Evolutionary conservation across 2,329 filamentous ascomycete species (phyloP).

Genomic region (Macrophomina pseudophaseolina): DNA sequence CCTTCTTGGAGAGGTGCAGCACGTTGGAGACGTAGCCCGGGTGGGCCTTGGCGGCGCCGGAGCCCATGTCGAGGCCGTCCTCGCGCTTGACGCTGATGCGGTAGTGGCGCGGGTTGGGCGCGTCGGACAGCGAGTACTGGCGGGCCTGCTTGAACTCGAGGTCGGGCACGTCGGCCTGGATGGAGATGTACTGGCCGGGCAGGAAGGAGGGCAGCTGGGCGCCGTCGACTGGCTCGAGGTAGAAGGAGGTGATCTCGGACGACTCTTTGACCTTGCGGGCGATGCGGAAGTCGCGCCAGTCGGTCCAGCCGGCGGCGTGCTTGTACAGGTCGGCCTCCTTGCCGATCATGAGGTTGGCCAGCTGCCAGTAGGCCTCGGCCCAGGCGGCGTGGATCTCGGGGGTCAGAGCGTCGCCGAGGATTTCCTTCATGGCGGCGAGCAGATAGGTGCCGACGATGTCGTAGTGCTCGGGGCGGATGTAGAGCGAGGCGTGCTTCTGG

Average conservation of each 20-base stretch:
- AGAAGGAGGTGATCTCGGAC: slow-evolving; percentile 72
- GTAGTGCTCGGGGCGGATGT: slow-evolving; percentile 72
- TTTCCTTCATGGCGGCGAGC: slow-evolving; percentile 68
- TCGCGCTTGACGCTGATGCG: slow-evolving; percentile 72
- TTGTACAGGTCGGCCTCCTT: slow-evolving; percentile 69
- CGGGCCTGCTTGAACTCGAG: slow-evolving; percentile 65
- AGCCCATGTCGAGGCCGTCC: slow-evolving; percentile 41
- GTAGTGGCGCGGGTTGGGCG: slow-evolving; percentile 65
- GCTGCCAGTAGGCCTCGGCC: slow-evolving; percentile 73
- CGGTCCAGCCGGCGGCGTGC: slow-evolving; percentile 65
- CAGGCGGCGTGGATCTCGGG: slow-evolving; percentile 69
- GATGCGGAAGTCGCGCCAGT: slow-evolving; percentile 72
- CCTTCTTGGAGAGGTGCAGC: slow-evolving; percentile 65
- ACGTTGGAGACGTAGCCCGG: slow-evolving; percentile 73
- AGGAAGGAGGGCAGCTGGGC: slow-evolving; percentile 66
- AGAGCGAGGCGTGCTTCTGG: slow-evolving; percentile 75
- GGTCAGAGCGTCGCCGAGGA: slow-evolving; percentile 71
- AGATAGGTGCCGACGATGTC: slow-evolving; percentile 72
- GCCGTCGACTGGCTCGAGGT: slow-evolving; percentile 67
- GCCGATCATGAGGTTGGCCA: slow-evolving; percentile 73
- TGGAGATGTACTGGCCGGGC: slow-evolving; percentile 75
- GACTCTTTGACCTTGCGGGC: slow-evolving; percentile 68
- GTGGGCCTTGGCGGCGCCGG: slow-evolving; percentile 51
- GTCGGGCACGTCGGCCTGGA: slow-evolving; percentile 63
- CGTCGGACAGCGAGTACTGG: slow-evolving; percentile 75